phyloP scores from a whole-genome alignment of 2,329 filamentous ascomycete genomes.

The Coccinonectria pachysandricola region DNA sequence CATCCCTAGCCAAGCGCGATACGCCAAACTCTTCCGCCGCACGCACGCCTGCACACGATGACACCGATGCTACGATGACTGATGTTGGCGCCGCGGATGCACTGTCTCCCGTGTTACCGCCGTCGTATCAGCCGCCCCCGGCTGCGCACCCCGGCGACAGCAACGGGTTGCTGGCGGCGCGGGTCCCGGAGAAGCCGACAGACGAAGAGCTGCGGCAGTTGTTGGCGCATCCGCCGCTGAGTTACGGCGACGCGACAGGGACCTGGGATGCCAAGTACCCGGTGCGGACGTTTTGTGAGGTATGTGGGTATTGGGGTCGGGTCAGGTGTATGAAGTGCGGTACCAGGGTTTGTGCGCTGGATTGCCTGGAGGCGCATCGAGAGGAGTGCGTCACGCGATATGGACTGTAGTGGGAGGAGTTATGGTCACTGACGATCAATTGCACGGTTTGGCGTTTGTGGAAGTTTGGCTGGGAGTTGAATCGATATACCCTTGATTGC shows the following conservation, averaged over 20 bases:
- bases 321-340: slow-evolving; percentile 70
- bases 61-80: slow-evolving; percentile 18
- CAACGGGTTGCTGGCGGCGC: slow-evolving; percentile 48
- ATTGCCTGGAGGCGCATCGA: slow-evolving; percentile 61
- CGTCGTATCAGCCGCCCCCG: slow-evolving; percentile 24
- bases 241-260: slow-evolving; percentile 54
- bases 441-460: too few species aligned
- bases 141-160: slow-evolving; percentile 36
- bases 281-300: slow-evolving; percentile 59
- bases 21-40: slow-evolving; percentile 13
- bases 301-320: slow-evolving; percentile 74
- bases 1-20: slow-evolving; percentile 17
- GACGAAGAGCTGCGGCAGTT: slow-evolving; percentile 54
- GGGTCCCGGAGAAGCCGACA: slow-evolving; percentile 47
- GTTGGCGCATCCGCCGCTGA: slow-evolving; percentile 53
- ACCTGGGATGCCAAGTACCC: slow-evolving; percentile 41
- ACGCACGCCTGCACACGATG: slow-evolving; percentile 9
- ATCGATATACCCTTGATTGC: too few species aligned
- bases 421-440: too few species aligned
- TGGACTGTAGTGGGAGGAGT: slow-evolving; percentile 28
- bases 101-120: slow-evolving; percentile 24
- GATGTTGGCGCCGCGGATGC: slow-evolving; percentile 7
- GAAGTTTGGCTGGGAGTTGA: too few species aligned
- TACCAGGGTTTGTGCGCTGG: slow-evolving; percentile 64
- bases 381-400: slow-evolving; percentile 62